Conservation (phyloP, 306 rosid species). For the Inga laurina region DNA sequence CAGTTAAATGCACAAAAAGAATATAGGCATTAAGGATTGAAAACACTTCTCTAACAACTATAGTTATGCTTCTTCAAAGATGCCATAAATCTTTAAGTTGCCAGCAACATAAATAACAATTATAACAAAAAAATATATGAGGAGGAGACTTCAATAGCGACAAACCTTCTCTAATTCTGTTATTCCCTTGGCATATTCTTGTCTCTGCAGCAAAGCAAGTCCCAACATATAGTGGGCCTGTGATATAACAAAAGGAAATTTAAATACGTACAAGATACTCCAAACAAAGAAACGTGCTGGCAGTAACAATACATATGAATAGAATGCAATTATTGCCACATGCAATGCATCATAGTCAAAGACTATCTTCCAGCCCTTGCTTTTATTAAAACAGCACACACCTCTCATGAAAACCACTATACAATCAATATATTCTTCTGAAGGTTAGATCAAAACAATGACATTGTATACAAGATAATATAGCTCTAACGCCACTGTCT, state of each 20-base stretch:
- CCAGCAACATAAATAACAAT: constrained; percentile 5
- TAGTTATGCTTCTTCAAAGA: constrained; percentile 1
- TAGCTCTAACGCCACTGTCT: neutral
- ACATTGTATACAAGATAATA: constrained; percentile 4
- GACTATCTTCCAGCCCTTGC: neutral
- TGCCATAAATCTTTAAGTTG: constrained; percentile 7
- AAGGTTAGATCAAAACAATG: neutral
- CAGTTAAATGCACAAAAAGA: constrained; percentile 8
- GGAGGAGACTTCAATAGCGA: constrained; percentile 13
- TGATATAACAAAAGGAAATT: constrained; percentile 27
- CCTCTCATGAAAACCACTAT: constrained; percentile 15
- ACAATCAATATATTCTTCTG: neutral
- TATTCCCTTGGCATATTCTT: constrained; percentile 69
- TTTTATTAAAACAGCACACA: neutral
- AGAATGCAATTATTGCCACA: constrained; percentile 16
- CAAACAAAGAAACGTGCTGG: constrained; percentile 3
- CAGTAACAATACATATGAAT: neutral
- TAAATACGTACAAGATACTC: constrained; percentile 24
- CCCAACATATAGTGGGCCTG: constrained; percentile 96
- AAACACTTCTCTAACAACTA: neutral
- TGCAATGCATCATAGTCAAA: constrained; percentile 6
- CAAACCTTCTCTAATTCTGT: constrained; percentile 78
- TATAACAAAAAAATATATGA: neutral
- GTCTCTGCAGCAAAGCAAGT: constrained; percentile 65
- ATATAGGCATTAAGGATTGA: neutral